Evolutionary conservation across 306 rosid species (phyloP).

Genomic region (Dalbergia cultrata): DNA sequence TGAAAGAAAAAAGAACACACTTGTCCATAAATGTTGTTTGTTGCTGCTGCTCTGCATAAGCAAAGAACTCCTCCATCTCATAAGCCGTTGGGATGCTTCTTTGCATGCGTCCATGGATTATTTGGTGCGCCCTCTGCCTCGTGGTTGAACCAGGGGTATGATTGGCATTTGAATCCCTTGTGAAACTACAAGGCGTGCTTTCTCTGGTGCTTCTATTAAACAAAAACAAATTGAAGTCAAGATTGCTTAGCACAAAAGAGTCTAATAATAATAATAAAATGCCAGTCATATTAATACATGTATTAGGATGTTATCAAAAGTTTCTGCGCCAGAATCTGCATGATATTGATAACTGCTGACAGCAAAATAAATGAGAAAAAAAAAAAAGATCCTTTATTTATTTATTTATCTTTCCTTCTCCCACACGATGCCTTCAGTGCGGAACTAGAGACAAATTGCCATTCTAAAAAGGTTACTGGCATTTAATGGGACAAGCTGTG

Average conservation of each 20-base stretch:
- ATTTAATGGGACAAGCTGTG: slow-evolving; percentile 54
- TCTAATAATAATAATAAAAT: not conserved
- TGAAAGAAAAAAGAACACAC: slow-evolving; percentile 45
- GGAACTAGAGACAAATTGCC: slow-evolving; percentile 53
- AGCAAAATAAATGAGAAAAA: slow-evolving; percentile 46
- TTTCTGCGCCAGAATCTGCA: slow-evolving; percentile 49
- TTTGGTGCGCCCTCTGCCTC: slow-evolving; percentile 53
- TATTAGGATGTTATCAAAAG: slow-evolving; percentile 37
- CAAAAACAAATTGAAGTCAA: slow-evolving; percentile 8
- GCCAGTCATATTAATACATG: slow-evolving; percentile 26
- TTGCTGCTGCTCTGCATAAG: slow-evolving; percentile 80
- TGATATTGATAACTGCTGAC: slow-evolving; percentile 42
- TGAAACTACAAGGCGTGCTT: slow-evolving; percentile 82
- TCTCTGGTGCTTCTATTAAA: slow-evolving; percentile 73
- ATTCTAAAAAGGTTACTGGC: slow-evolving; percentile 41
- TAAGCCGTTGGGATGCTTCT: slow-evolving; percentile 71
- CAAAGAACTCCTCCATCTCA: slow-evolving; percentile 91
- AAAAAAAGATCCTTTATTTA: slow-evolving; percentile 26
- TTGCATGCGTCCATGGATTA: slow-evolving; percentile 46
- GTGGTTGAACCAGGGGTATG: slow-evolving; percentile 77
- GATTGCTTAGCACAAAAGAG: slow-evolving; percentile 27
- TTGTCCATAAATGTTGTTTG: slow-evolving; percentile 75
- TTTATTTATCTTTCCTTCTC: not conserved
- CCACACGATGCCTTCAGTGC: slow-evolving; percentile 28
- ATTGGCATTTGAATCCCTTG: slow-evolving; percentile 61